phyloP scores from a whole-genome alignment of 768 basidiomycete species.

The Phallus indusiatus region DNA sequence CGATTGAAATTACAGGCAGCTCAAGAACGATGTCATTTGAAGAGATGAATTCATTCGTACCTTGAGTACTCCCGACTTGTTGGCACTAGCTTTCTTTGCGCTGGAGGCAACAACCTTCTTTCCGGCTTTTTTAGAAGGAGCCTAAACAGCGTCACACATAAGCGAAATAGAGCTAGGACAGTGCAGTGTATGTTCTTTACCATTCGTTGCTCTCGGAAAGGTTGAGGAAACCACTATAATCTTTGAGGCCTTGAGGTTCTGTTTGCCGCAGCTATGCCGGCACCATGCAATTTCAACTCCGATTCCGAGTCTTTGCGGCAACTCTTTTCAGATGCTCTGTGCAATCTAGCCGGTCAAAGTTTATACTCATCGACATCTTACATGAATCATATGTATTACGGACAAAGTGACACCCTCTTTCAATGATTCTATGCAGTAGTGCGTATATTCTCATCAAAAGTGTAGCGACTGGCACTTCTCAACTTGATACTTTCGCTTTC shows the following conservation, averaged over 20 bases:
- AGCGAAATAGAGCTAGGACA: background rate
- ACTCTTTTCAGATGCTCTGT: no score
- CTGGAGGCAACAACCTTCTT: slow-evolving; percentile 61
- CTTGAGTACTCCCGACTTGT: slow-evolving; percentile 62
- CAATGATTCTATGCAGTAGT: no score
- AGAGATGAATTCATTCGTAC: slow-evolving; percentile 26
- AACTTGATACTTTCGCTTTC: no score
- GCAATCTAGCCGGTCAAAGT: no score
- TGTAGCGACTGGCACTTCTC: no score
- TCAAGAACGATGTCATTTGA: background rate
- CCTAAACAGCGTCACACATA: slow-evolving; percentile 33
- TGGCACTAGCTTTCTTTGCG: slow-evolving; percentile 48
- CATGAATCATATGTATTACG: no score
- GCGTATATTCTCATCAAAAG: no score
- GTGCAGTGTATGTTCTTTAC: background rate
- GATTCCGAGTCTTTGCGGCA: background rate
- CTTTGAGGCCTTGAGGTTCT: background rate
- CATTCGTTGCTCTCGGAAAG: background rate
- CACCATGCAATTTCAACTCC: background rate
- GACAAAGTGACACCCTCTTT: no score
- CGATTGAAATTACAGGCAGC: background rate
- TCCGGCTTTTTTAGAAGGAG: slow-evolving; percentile 82
- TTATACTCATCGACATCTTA: no score
- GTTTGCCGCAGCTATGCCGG: background rate
- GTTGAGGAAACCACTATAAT: background rate